Evolutionary conservation across 306 rosid genomes (phyloP).

Genomic region (Rosa chinensis): DNA sequence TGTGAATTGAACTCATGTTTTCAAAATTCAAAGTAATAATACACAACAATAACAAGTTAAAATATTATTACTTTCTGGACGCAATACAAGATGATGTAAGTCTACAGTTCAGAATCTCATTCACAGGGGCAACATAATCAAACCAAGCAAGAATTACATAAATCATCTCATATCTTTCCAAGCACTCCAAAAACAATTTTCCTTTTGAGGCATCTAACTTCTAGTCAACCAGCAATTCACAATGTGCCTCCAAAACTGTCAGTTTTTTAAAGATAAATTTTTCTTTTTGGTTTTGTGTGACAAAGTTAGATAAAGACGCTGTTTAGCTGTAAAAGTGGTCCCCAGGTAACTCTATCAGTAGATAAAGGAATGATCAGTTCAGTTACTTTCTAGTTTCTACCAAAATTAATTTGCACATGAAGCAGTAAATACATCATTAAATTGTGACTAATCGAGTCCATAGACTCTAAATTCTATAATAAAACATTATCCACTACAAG

Average conservation of each 20-base stretch:
- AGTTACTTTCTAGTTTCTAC: not conserved
- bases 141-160: not conserved
- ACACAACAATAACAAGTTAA: not conserved
- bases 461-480: not conserved
- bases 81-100: no score
- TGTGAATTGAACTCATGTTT: not conserved
- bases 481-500: not conserved
- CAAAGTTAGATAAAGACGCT: not conserved
- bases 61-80: no score
- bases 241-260: not conserved
- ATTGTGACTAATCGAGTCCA: conserved; percentile 4
- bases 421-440: not conserved
- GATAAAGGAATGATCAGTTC: conserved; percentile 3
- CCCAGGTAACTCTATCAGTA: not conserved
- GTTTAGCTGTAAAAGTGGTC: not conserved
- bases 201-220: not conserved
- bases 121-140: not conserved
- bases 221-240: not conserved
- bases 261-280: no score
- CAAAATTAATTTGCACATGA: not conserved
- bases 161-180: not conserved
- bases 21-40: not conserved
- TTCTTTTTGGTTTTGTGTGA: no score
- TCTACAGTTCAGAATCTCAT: not conserved
- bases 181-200: not conserved